Conservation (phyloP, 78 protist genomes). For the Dictyostelium brefeldianum region DNA sequence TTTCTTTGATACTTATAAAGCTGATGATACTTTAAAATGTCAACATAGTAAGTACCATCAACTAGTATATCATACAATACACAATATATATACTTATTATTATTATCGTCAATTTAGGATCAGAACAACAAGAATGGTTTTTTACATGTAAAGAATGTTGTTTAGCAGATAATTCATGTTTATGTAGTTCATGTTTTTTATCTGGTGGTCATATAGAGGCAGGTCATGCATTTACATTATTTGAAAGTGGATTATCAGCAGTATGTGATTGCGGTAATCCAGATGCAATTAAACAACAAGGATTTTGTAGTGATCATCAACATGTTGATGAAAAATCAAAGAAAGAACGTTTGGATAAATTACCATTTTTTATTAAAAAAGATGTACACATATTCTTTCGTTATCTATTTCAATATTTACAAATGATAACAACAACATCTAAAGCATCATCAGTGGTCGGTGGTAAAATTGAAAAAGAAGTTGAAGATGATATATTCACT, state of each 20-base stretch:
- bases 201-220: slow-evolving; percentile 57
- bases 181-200: slow-evolving; percentile 61
- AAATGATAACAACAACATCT: not conserved
- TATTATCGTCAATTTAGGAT: not conserved
- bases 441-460: not conserved
- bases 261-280: slow-evolving; percentile 82
- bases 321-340: slow-evolving; percentile 39
- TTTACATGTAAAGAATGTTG: slow-evolving; percentile 53
- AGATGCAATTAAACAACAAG: slow-evolving; percentile 29
- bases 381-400: slow-evolving; percentile 71
- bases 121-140: slow-evolving; percentile 55
- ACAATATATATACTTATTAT: not conserved
- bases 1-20: slow-evolving; percentile 59
- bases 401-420: slow-evolving; percentile 55
- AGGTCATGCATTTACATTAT: slow-evolving; percentile 42
- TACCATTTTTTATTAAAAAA: slow-evolving; percentile 22
- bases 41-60: slow-evolving; percentile 57
- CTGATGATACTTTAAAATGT: slow-evolving; percentile 66
- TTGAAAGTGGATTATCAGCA: slow-evolving; percentile 40
- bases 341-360: not conserved
- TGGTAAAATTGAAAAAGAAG: not conserved
- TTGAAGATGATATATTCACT: not conserved
- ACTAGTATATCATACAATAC: not conserved
- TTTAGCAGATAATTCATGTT: slow-evolving; percentile 38
- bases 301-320: slow-evolving; percentile 42